A percentile compares a stretch with the other conserved stretches of the same genome.
Evolutionary conservation across 805 yeast species (phyloP).

Genomic region (Suhomyces kilbournensis): DNA sequence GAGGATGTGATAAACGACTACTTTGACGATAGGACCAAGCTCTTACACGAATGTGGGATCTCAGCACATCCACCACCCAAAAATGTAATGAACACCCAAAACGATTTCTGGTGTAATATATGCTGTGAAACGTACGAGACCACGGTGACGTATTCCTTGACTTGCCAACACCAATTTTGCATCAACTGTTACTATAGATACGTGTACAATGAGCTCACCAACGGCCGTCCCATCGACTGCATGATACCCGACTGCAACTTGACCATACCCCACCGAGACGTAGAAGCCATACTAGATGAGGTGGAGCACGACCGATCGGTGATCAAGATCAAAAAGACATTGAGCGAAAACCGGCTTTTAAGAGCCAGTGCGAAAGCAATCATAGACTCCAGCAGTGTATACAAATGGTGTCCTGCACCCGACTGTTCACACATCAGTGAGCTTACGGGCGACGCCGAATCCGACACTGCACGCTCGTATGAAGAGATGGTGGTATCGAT

Average conservation of each 20-base stretch:
- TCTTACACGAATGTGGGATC: conserved; percentile 30
- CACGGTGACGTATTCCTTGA: conserved; percentile 44
- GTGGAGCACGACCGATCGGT: conserved; percentile 4
- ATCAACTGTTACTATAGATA: conserved; percentile 64
- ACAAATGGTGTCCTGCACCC: conserved; percentile 81
- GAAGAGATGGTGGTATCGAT: neutral
- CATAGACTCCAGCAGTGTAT: conserved; percentile 48
- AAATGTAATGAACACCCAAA: neutral
- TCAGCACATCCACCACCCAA: neutral
- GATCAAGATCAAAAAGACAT: conserved; percentile 15
- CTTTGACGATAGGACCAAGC: conserved; percentile 27
- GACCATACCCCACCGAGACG: conserved; percentile 41
- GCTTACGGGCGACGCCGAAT: conserved; percentile 17
- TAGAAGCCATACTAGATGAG: conserved; percentile 16
- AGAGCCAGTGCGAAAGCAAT: conserved; percentile 46
- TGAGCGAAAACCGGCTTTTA: conserved; percentile 32
- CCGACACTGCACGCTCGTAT: neutral
- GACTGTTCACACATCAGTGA: conserved; percentile 48
- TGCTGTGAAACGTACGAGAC: conserved; percentile 60
- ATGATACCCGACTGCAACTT: conserved; percentile 56
- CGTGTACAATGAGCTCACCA: conserved; percentile 41
- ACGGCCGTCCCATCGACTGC: conserved; percentile 57
- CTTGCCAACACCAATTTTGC: conserved; percentile 75
- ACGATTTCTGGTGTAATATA: conserved; percentile 29
- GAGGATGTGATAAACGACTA: conserved; percentile 37